Base-by-base conservation (phyloP, 2,329 filamentous ascomycete species). In the Cladobotryum protrusum region DNA sequence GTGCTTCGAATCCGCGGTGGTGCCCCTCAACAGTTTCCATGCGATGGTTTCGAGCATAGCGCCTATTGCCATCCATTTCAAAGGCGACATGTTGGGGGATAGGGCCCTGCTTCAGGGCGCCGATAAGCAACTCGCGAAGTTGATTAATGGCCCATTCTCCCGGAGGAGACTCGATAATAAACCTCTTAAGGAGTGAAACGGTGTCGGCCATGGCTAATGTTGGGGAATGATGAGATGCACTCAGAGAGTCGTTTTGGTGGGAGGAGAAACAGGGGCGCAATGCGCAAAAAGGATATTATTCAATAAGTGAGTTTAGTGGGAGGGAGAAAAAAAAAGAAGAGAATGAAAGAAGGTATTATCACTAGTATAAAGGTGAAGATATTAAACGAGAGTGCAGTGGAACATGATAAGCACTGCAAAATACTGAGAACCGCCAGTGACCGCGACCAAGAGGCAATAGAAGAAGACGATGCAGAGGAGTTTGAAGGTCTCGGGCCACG, bases 21-120 rank as follows among this genome's bases (percentile, higher is more conserved):
- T 99, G 93, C 19, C 93, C 93, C 70, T 99, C 92, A 33, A 97
- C 85, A 0, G 91, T 96, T 73, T 99, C 93, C 66, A 99, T 96
- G 56, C 92, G 84, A 71, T 93, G 89, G 55, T 79, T 87, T 54
- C 88, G 81, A 13, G 93, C 93, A 72, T 95, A 99, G 42, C 93
- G 86, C 61, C 93, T 77, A 71, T 99, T 99, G 49, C 93, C 93
- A 67, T 99, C 93, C 93, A 99, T 99, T 60, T 96, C 92, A 64
- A 99, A 99, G n/a, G 93, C 93, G 53, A 99, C 82, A 81, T 99
- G 93, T 63, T 89, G 85, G 9, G 93, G 93, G 49, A 99, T 86
- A 2, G 90, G 89, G 0, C 93, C 93, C 69, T 96, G 92, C 63
- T 85, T 85, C 48, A 97, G 72, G 45, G 91, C 87, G 48, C 89